Evolutionary conservation across 2,329 filamentous ascomycete genomes (phyloP), one percentile per base, ranked within the genome.

Genomic region (Botrytis cinerea): DNA sequence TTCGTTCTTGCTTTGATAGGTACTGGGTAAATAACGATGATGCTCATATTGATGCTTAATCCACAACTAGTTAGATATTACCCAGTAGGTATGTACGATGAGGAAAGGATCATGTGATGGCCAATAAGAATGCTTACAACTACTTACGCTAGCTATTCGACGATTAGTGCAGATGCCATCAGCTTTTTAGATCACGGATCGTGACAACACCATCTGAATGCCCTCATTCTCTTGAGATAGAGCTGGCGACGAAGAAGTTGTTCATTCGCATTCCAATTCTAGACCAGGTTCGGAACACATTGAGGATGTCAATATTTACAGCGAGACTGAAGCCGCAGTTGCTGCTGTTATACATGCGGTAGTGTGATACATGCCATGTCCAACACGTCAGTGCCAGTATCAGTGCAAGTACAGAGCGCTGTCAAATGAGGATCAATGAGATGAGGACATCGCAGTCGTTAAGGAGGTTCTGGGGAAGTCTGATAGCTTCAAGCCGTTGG

Each of bases 21-120:
- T 32, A 57, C 51, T 57, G 51, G 51, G n/a, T 57, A 61, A 61
- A 61, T 61, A 61, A 61, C 35, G 59, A 61, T 61, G 32, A 61
- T 61, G 59, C 59, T 61, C 35, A 61, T 28, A 28, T 62, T 43
- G 60, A 62, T 43, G 25, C 25, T 62, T 40, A 40, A 62, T 7
- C 60, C 25, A 63, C 60, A 63, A 28, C 60, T n/a, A 63, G 51
- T 57, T 57, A 57, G 51, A 57, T 57, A 4, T 32, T 18, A 57
- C 51, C n/a, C n/a, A 28, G 51, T 14, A 28, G 38, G 32, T 40
- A 68, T 68, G 25, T 43, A 57, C 16, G 4, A 68, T 43, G 48
- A 43, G 48, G n/a, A 43, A 40, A 28, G 35, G 57, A 57, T 57
- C 25, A 25, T 43, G 16, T 43, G 25, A 18, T 68, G 4, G 6